These are phyloP conservation scores for Zygoascus sp. DNA, from an alignment of 1,139 yeast genomes.

Conservation along the genomic window DNA sequence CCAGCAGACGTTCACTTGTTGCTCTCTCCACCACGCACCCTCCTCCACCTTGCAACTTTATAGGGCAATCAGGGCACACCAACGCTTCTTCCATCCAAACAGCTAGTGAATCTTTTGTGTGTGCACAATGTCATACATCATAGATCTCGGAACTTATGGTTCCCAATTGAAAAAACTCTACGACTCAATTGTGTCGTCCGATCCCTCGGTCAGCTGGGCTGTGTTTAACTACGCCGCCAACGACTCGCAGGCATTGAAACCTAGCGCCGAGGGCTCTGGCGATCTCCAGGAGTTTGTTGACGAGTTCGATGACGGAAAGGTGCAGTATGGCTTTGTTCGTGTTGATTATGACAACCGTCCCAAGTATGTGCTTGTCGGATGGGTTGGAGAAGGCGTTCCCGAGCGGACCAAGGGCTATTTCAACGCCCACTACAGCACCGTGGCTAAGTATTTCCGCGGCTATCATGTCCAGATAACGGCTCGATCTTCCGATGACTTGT, in stretches of 20 bases:
- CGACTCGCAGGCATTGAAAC: constrained; percentile 33
- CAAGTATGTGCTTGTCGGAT: constrained; percentile 80
- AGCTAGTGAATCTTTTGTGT: no score
- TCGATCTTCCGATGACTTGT: constrained; percentile 87
- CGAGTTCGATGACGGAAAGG: constrained; percentile 79
- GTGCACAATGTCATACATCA: constrained; percentile 29
- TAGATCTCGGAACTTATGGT: constrained; percentile 38
- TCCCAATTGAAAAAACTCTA: constrained; percentile 38
- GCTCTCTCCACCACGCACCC: no score
- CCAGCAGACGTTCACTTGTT: no score
- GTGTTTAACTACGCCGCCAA: constrained; percentile 39
- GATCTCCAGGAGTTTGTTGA: constrained; percentile 74
- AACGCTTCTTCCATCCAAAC: no score
- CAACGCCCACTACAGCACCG: constrained; percentile 40
- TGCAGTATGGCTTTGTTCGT: constrained; percentile 86
- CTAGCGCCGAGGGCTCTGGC: constrained; percentile 36
- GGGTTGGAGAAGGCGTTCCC: constrained; percentile 57
- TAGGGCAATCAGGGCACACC: no score
- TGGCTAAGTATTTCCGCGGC: constrained; percentile 47
- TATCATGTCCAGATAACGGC: constrained; percentile 97
- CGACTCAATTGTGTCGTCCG: constrained; percentile 40
- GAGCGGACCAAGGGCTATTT: constrained; percentile 42
- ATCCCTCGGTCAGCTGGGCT: constrained; percentile 40
- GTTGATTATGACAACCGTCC: constrained; percentile 85
- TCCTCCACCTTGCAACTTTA: no score